Percentiles rank a stretch among this genome's conserved stretches.
These are phyloP conservation scores for Globisporangium middletonii DNA, from an alignment of 352 stramenopile genomes.

Conservation along the genomic window DNA sequence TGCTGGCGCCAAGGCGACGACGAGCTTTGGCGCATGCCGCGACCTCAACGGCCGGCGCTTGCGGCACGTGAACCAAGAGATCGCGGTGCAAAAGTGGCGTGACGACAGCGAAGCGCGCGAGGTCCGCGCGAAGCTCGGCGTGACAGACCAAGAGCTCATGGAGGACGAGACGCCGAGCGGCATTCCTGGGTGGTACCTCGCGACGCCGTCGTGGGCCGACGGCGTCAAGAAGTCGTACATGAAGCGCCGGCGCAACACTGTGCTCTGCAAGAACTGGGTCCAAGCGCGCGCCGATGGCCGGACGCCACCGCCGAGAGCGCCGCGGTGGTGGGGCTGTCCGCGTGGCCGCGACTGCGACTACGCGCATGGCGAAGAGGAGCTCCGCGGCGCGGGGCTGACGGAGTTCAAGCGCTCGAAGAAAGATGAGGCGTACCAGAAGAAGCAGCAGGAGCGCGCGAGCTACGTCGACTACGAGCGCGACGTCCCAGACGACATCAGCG, in stretches of 20 bases:
- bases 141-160: constrained; percentile 60
- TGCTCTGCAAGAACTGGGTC: constrained; percentile 67
- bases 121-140: constrained; percentile 34
- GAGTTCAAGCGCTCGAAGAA: constrained; percentile 71
- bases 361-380: constrained; percentile 75
- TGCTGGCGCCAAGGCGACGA: constrained; percentile 59
- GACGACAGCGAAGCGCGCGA: constrained; percentile 47
- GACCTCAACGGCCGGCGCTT: constrained; percentile 74
- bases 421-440: constrained; percentile 37
- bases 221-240: constrained; percentile 81
- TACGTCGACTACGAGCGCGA: constrained; percentile 77
- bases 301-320: constrained; percentile 35
- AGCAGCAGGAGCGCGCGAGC: constrained; percentile 55
- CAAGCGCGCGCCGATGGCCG: constrained; percentile 46
- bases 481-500: constrained; percentile 53
- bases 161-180: constrained; percentile 80
- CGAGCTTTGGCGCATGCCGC: constrained; percentile 73
- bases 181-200: constrained; percentile 80
- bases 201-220: constrained; percentile 78
- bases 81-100: constrained; percentile 78
- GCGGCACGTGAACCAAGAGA: constrained; percentile 85
- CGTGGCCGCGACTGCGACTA: constrained; percentile 78
- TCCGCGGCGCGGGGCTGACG: constrained; percentile 55
- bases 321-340: constrained; percentile 78
- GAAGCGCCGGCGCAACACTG: constrained; percentile 78